Percentiles rank a stretch among this genome's conserved stretches.
These are phyloP conservation scores for Panicum hallii DNA, from an alignment of 202 grass and related monocot species.

Conservation along the genomic window DNA sequence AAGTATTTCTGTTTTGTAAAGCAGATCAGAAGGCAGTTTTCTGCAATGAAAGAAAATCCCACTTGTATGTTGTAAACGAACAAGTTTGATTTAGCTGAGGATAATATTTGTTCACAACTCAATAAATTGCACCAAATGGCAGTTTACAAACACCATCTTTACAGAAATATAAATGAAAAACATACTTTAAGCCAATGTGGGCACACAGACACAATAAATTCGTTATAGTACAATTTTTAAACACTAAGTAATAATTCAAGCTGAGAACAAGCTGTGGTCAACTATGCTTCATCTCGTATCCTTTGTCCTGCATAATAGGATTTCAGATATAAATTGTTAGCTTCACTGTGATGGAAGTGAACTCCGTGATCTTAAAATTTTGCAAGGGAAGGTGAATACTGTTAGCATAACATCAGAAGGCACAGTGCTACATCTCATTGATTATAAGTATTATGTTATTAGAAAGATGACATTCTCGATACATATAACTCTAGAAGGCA, in stretches of 20 bases:
- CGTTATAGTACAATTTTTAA: conserved; percentile 6
- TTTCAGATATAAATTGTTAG: conserved; percentile 11
- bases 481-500: background rate
- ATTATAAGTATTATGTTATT: background rate
- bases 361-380: background rate
- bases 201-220: background rate
- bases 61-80: background rate
- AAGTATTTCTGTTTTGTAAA: background rate
- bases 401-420: background rate
- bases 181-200: background rate
- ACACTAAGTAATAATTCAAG: background rate
- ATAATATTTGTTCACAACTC: conserved; percentile 26
- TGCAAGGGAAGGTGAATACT: background rate
- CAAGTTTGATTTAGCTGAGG: background rate
- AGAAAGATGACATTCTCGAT: background rate
- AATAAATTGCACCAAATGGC: background rate
- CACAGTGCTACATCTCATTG: background rate
- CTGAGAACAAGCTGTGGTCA: background rate
- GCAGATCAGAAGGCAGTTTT: background rate
- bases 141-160: background rate
- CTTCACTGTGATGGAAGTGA: background rate
- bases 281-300: background rate
- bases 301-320: background rate
- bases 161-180: background rate
- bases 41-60: background rate